Base-by-base conservation (phyloP, 2,329 filamentous ascomycete species). In the Falciphora oryzae region DNA sequence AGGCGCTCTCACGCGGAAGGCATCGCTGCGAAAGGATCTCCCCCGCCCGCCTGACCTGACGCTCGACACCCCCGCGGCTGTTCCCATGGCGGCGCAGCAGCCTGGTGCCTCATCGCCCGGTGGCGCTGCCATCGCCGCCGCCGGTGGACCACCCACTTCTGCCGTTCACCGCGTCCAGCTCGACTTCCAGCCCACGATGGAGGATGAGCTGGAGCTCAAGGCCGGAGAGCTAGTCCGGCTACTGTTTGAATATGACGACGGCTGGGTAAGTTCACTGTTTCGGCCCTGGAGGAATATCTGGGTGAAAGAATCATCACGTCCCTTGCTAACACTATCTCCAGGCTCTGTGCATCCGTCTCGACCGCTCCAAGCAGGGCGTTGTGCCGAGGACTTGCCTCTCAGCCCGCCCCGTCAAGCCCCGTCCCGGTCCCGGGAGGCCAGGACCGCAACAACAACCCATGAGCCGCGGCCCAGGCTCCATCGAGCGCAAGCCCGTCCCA, bases 181-280 rank as follows among this genome's bases (percentile, higher is more conserved):
- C 70, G 93, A 97, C 76, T 99, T 98, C 77, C 90, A 87, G 75
- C 93, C 95, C 31, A 94, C 91, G 4, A 89, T 98, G 83, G 90
- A 92, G 7, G 95, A 99, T 73, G 95, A 99, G 77, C 82, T 99
- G 72, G 90, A 87, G 67, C 83, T 99, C 59, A 85, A 81, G 67
- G 86, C 89, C 65, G 95, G 95, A 63, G 89, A 96, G 67, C 82
- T 99, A 61, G 92, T 98, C 62, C 86, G 94, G 68, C 81, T 99
- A 68, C 82, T 98, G 63, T 94, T 98, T 73, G 93, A 97, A 77
- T 99, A 98, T 72, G 95, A 99, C 74, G 95, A 99, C 78, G 95
- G 95, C 72, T 99, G 95, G 95, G 91, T 94, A 85, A 84, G 90
- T 83, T 64, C 27, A 2, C 29, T 14, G 58, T 44, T 28, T 31